phyloP scores from a whole-genome alignment of 768 basidiomycete genomes.

The Cystofilobasidium ferigula region DNA sequence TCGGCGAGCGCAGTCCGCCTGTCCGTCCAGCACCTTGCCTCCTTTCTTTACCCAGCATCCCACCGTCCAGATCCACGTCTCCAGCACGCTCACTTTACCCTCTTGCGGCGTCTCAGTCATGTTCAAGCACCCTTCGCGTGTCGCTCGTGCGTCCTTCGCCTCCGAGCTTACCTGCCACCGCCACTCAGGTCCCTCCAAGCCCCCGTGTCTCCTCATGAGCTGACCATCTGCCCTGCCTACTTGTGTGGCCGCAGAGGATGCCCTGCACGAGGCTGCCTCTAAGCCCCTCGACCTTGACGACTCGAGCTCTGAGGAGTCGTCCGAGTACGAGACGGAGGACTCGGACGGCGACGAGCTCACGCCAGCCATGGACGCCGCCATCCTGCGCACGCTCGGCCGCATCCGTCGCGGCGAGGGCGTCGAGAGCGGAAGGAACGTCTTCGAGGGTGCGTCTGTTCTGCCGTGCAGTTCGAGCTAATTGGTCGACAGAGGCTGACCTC shows the following conservation, averaged over 20 bases:
- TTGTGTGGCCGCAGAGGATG: neutral
- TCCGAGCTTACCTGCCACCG: neutral
- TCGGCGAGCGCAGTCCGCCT: no score
- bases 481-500: no score
- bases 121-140: conserved; percentile 1
- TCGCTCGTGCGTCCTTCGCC: neutral
- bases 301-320: conserved; percentile 52
- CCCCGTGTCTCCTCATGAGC: no score
- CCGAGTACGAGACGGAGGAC: conserved; percentile 67
- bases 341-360: conserved; percentile 92
- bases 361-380: conserved; percentile 83
- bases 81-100: neutral
- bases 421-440: conserved; percentile 62
- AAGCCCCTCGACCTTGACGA: conserved; percentile 39
- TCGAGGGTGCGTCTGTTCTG: conserved; percentile 63
- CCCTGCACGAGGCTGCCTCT: neutral
- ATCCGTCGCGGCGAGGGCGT: conserved; percentile 76
- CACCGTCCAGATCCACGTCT: no score
- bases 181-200: no score
- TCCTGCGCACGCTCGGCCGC: conserved; percentile 73
- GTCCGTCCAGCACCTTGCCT: no score
- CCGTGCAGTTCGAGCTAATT: no score
- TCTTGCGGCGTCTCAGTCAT: neutral
- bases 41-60: no score
- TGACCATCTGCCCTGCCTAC: no score